These are phyloP conservation scores for Wallacemonas sp. DNA, from an alignment of 208 protist genomes.

Conservation along the genomic window DNA sequence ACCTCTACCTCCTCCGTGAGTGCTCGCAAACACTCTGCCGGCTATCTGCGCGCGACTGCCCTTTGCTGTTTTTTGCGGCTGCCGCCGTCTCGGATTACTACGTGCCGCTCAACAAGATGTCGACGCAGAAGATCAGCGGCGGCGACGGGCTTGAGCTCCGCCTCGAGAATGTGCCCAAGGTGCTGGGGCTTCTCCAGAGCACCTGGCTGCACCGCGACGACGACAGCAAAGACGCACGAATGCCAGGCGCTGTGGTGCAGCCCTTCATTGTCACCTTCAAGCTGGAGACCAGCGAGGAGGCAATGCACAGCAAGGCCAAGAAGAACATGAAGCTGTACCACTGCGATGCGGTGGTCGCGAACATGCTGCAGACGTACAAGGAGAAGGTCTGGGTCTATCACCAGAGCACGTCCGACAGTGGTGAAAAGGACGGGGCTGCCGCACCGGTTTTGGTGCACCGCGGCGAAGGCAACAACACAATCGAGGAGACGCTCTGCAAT, in stretches of 20 bases:
- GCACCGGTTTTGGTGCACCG: constrained; percentile 31
- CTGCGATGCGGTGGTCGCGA: constrained; percentile 81
- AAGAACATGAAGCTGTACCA: constrained; percentile 65
- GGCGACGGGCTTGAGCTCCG: constrained; percentile 64
- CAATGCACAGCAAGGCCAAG: constrained; percentile 70
- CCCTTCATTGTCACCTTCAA: constrained; percentile 81
- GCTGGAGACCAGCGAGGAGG: constrained; percentile 71
- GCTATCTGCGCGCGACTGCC: constrained; percentile 18
- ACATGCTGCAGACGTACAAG: constrained; percentile 85
- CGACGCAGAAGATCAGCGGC: constrained; percentile 79
- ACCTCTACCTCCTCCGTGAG: constrained; percentile 68
- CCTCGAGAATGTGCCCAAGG: constrained; percentile 75
- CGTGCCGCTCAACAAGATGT: constrained; percentile 57
- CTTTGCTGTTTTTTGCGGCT: constrained; percentile 73
- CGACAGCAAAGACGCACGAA: not conserved
- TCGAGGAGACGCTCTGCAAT: constrained; percentile 63
- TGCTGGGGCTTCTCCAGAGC: constrained; percentile 51
- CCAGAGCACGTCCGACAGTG: not conserved
- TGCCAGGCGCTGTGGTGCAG: constrained; percentile 15
- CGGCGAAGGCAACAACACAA: constrained; percentile 36
- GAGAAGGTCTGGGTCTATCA: constrained; percentile 74
- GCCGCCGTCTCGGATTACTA: constrained; percentile 88
- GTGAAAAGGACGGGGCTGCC: constrained; percentile 20
- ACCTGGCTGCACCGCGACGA: constrained; percentile 51
- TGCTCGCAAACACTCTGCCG: constrained; percentile 45